Evolutionary conservation across 1,139 yeast genomes (phyloP), one percentile per base, ranked within the genome.

Genomic region (Suhomyces terraborum): DNA sequence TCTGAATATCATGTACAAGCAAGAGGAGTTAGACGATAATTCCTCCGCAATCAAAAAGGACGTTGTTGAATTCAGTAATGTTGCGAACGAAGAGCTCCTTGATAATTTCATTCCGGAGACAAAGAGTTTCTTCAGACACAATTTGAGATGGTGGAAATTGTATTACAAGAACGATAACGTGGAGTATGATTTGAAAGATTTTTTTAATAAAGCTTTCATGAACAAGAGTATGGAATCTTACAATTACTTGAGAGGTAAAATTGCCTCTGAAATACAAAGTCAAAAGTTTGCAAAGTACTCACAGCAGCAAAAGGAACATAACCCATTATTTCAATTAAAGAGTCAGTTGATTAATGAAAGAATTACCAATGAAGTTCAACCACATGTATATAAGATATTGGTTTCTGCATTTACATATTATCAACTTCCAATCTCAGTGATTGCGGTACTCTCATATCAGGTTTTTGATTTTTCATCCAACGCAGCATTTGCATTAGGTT

Each of bases 161-260:
- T 73, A 73, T 50, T 61, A 59, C 43, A 66, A 62, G 37, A 73
- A 73, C 46, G 79, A 73, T 45, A 72, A 73, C 46, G 72, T 73
- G 12, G 77, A 72, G 53, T 73, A 73, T 45, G 70, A 66, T 38
- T 54, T 73, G 33, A 72, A 70, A 42, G 77, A 73, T 42, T 71
- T 50, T 45, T 66, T 73, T 41, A 58, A 49, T 36, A 38, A 48
- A 6, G 53, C 63, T 24, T 73, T 71, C 49, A 69, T 73, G 76
- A 58, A 52, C 41, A 48, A 61, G 29, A 68, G 75, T 45, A 69
- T 72, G 19, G 77, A 70, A 40, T 54, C 57, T 23, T 73, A 64
- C 48, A 67, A 66, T 45, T 69, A 59, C 43, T 48, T 63, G 12
- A 55, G 69, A 42, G 79, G 79, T 7, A 64, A 62, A 36, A 62